Percentiles rank a stretch among this genome's conserved stretches.
phyloP scores from a whole-genome alignment of 2,329 filamentous ascomycete species.

The Tolypocladium guangdongense region DNA sequence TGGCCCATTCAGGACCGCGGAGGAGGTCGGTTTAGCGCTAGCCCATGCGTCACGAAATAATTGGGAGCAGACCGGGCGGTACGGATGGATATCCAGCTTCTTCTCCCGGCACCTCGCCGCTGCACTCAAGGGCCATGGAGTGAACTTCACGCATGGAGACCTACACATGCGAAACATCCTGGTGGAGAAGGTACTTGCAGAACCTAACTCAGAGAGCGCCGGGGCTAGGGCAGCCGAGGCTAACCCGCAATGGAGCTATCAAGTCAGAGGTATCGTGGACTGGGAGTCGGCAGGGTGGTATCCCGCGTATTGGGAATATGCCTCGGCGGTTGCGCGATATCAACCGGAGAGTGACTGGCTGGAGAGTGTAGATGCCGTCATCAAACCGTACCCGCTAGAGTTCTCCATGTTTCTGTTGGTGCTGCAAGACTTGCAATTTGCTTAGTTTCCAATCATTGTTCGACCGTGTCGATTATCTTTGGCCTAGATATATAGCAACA shows the following conservation, averaged over 20 bases:
- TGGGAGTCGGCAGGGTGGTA: slow-evolving; percentile 7
- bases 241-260: not conserved
- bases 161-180: slow-evolving; percentile 5
- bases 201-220: not conserved
- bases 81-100: slow-evolving; percentile 2
- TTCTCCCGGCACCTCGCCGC: slow-evolving; percentile 1
- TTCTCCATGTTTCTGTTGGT: slow-evolving; percentile 1
- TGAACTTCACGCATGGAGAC: slow-evolving; percentile 6
- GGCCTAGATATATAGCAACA: not conserved
- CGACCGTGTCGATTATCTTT: not conserved
- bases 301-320: slow-evolving; percentile 7
- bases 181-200: not conserved
- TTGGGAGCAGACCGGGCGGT: not conserved
- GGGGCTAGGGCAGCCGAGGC: not conserved
- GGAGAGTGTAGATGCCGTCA: slow-evolving; percentile 1
- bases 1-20: slow-evolving; percentile 2
- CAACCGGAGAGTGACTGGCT: slow-evolving; percentile 4
- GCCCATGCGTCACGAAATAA: slow-evolving; percentile 1
- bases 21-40: slow-evolving; percentile 2
- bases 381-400: slow-evolving; percentile 5
- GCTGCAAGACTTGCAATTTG: not conserved
- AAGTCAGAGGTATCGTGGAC: slow-evolving; percentile 4
- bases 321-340: slow-evolving; percentile 1
- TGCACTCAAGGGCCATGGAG: slow-evolving; percentile 1
- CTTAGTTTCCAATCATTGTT: not conserved